phyloP scores from a whole-genome alignment of 2,329 filamentous ascomycete genomes.

The Aspergillus calidoustus region DNA sequence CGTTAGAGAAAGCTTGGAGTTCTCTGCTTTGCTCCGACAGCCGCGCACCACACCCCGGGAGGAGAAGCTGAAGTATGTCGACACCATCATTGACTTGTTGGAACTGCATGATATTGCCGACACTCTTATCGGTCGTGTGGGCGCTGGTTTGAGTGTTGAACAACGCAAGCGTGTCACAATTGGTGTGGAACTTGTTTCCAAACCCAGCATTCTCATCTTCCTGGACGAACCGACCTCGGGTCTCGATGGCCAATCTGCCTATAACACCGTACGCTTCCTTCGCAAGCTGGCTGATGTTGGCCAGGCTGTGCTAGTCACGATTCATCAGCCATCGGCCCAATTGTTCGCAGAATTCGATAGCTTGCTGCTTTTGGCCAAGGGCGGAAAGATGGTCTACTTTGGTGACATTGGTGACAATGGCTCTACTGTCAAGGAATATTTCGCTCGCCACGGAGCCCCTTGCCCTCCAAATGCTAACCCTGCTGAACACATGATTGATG shows the following conservation, averaged over 20 bases:
- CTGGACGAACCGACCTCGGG: constrained; percentile 73
- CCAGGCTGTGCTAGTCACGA: constrained; percentile 72
- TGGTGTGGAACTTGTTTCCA: constrained; percentile 71
- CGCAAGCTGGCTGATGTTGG: constrained; percentile 67
- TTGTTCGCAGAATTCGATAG: constrained; percentile 73
- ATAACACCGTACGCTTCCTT: constrained; percentile 68
- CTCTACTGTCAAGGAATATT: constrained; percentile 67
- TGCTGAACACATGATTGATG: constrained; percentile 62
- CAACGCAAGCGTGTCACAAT: constrained; percentile 73
- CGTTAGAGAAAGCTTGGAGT: constrained; percentile 68
- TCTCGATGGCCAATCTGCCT: constrained; percentile 69
- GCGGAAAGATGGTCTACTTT: constrained; percentile 74
- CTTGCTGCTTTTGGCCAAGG: constrained; percentile 67
- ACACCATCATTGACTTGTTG: constrained; percentile 66
- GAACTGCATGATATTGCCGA: constrained; percentile 68
- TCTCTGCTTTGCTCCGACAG: constrained; percentile 67
- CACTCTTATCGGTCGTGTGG: constrained; percentile 58
- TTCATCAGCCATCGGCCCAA: constrained; percentile 70
- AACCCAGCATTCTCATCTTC: constrained; percentile 69
- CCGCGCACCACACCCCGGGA: constrained; percentile 54
- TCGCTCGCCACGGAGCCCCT: constrained; percentile 64
- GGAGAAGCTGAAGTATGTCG: constrained; percentile 68
- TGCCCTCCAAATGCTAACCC: constrained; percentile 66
- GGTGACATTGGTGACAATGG: constrained; percentile 69
- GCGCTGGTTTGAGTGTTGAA: constrained; percentile 61